A percentile compares a stretch with the other conserved stretches of the same genome.
phyloP scores from a whole-genome alignment of 768 basidiomycete genomes.

The Pisolithus tinctorius region DNA sequence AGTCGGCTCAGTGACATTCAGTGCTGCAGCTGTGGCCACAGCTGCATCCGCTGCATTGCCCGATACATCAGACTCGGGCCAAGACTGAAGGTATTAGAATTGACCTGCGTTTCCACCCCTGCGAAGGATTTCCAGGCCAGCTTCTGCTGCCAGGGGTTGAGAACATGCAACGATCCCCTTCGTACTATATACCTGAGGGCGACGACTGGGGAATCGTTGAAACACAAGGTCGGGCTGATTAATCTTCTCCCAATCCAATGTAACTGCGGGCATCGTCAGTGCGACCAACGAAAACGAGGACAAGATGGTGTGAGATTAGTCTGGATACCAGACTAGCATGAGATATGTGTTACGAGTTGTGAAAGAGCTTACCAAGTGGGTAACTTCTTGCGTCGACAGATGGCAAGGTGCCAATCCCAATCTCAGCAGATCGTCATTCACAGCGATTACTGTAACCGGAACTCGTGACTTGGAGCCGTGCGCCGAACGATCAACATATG shows the following conservation, averaged over 20 bases:
- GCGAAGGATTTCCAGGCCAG: conserved; percentile 84
- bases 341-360: too few species aligned
- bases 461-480: too few species aligned
- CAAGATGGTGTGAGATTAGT: neutral
- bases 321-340: neutral
- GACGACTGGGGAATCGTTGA: conserved; percentile 71
- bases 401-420: too few species aligned
- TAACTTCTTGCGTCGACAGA: too few species aligned
- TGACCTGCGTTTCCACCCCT: conserved; percentile 94
- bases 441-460: too few species aligned
- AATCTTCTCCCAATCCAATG: conserved; percentile 54
- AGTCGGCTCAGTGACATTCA: conserved; percentile 88
- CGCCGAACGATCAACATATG: too few species aligned
- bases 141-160: conserved; percentile 88
- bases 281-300: neutral
- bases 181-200: conserved; percentile 81
- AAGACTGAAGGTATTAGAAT: conserved; percentile 8
- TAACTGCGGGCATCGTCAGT: conserved; percentile 21
- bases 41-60: conserved; percentile 76
- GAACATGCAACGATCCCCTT: conserved; percentile 86
- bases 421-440: too few species aligned
- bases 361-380: too few species aligned
- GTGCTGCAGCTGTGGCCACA: conserved; percentile 84
- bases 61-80: neutral
- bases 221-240: conserved; percentile 60